Percentiles rank a stretch among this genome's conserved stretches.
Conservation (phyloP, 192 early-diverging fungal genomes). For the Backusella sp. region DNA sequence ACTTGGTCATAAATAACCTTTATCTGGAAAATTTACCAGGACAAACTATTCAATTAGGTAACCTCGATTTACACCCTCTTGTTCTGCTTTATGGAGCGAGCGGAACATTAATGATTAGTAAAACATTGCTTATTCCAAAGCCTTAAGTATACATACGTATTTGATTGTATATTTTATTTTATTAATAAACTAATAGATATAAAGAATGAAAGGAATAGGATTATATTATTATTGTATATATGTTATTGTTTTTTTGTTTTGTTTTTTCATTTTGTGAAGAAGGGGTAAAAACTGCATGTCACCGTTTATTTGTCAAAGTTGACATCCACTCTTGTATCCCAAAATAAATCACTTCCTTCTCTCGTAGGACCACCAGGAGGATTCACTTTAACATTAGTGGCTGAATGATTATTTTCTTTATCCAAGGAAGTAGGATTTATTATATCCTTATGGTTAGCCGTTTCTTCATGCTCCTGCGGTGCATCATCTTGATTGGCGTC, state of each 20-base stretch:
- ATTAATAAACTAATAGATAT: neutral
- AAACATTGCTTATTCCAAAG: constrained; percentile 70
- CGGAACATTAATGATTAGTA: constrained; percentile 78
- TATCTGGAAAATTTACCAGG: constrained; percentile 12
- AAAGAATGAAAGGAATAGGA: neutral
- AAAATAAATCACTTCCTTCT: constrained; percentile 12
- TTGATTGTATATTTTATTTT: neutral
- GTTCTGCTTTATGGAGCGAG: constrained; percentile 70
- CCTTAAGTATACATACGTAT: constrained; percentile 33
- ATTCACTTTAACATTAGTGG: neutral
- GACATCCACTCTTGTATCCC: neutral
- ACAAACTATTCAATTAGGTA: constrained; percentile 31
- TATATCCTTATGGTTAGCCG: too few relatives aligned
- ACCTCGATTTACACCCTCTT: constrained; percentile 73
- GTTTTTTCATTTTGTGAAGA: neutral
- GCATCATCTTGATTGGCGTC: neutral
- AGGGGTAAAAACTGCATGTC: neutral
- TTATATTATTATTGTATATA: neutral
- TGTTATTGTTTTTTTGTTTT: neutral
- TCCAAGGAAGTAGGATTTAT: neutral
- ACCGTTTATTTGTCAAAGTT: neutral
- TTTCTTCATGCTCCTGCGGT: neutral
- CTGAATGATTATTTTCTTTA: neutral
- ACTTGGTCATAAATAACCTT: constrained; percentile 38
- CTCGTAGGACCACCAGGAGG: neutral